phyloP scores from a whole-genome alignment of 2,329 filamentous ascomycete species.

The Apiospora aurea region DNA sequence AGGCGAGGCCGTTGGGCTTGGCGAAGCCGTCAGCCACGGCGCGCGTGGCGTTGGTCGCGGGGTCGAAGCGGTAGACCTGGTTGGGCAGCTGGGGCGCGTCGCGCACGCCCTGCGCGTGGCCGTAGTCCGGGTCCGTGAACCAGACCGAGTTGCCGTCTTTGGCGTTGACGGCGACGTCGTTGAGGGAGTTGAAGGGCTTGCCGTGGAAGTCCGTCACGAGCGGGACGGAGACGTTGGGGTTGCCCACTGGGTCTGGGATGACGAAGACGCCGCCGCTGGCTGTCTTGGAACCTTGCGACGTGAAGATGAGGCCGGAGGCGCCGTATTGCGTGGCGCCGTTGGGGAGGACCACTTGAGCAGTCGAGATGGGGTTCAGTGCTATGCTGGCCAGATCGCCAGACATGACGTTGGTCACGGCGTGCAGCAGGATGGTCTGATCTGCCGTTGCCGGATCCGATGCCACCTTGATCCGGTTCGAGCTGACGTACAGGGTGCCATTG shows the following conservation, averaged over 20 bases:
- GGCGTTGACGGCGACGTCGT: slow-evolving; percentile 15
- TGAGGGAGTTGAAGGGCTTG: slow-evolving; percentile 22
- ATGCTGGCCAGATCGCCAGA: slow-evolving; percentile 23
- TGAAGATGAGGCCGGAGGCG: slow-evolving; percentile 25
- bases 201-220: slow-evolving; percentile 23
- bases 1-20: slow-evolving; percentile 21
- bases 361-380: slow-evolving; percentile 22
- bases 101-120: slow-evolving; percentile 13
- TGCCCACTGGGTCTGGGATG: slow-evolving; percentile 28
- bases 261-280: slow-evolving; percentile 25
- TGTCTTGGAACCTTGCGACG: slow-evolving; percentile 30
- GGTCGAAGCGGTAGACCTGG: slow-evolving; percentile 24
- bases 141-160: slow-evolving; percentile 17
- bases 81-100: slow-evolving; percentile 11
- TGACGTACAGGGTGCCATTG: slow-evolving; percentile 26
- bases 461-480: slow-evolving; percentile 30
- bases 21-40: slow-evolving; percentile 22
- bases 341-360: slow-evolving; percentile 24
- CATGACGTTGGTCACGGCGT: slow-evolving; percentile 27
- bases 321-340: slow-evolving; percentile 26
- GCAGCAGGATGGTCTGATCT: slow-evolving; percentile 28
- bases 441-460: slow-evolving; percentile 26
- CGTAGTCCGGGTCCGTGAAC: slow-evolving; percentile 25
- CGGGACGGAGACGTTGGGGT: slow-evolving; percentile 24
- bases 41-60: slow-evolving; percentile 10